Evolutionary conservation across 345 rosid genomes (phyloP), one percentile per base, ranked within the genome.

Genomic region (Murraya paniculata): DNA sequence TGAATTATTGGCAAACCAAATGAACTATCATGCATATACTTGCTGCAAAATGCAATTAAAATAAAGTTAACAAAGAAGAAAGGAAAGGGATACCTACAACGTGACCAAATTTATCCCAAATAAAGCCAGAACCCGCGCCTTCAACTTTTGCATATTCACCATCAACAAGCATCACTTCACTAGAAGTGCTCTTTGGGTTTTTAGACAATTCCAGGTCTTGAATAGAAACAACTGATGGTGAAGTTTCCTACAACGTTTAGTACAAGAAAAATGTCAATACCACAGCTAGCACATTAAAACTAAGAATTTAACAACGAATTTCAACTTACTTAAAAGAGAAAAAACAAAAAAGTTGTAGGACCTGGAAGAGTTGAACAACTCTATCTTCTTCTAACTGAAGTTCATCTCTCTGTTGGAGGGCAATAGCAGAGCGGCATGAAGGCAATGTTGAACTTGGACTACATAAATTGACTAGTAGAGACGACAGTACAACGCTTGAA

Each of bases 31-130:
- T 33, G 33, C 64, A 22, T 2, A 72, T 50, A 22, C 1, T 68
- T 38, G 16, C 21, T 60, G 65, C 21, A 61, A 64, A 31, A 71
- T 8, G 45, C 55, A 77, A n/a, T 38, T 36, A 2, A 33, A 61
- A 67, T 38, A 50, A 62, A 56, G 33, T 10, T 5, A 28, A 78
- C 14, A 36, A 39, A 78, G 9, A 59, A 41, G 74, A 38, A 41
- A 67, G 48, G 69, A 66, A 41, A 67, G 48, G 67, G 67, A 66
- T 76, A 79, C 93, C 6, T 88, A 95, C 99, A 88, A 93, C 89
- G 89, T 93, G 99, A 76, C 99, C 99, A 84, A 89, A 85, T 79
- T 85, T 90, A 81, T 95, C 99, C 99, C 99, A 95, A 53, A 95
- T 82, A 84, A 95, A 95, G 75, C 97, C 98, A 0, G 98, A 93